A percentile compares a stretch with the other conserved stretches of the same genome.
Evolutionary conservation across 257 asterid species (phyloP).

Genomic region (Capsicum pubescens): DNA sequence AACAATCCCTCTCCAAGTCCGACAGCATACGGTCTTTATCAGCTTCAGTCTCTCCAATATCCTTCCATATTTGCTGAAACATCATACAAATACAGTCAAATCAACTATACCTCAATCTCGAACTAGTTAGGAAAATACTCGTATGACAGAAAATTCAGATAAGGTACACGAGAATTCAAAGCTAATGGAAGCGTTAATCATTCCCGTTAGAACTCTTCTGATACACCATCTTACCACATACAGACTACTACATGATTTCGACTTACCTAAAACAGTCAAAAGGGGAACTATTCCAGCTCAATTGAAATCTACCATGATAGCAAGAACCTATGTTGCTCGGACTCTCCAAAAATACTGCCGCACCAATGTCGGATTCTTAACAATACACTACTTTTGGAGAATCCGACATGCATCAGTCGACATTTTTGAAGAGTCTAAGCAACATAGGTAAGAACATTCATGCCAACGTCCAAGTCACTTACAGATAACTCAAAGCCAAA

Average conservation of each 20-base stretch:
- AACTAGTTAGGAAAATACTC: background rate
- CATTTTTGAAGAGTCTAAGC: no score
- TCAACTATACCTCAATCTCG: background rate
- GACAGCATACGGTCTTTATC: slow-evolving; percentile 5
- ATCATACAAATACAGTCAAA: background rate
- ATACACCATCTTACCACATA: background rate
- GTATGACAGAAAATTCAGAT: background rate
- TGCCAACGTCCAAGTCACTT: background rate
- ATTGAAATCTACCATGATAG: background rate
- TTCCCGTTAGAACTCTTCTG: background rate
- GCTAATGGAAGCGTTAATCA: background rate
- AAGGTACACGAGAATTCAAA: background rate
- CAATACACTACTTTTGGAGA: no score
- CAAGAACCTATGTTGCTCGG: background rate
- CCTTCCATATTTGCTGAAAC: slow-evolving; percentile 16
- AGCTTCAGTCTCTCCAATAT: slow-evolving; percentile 12
- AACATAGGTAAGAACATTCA: no score
- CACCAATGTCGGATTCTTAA: no score
- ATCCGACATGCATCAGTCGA: no score
- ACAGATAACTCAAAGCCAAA: background rate
- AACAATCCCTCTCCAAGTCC: slow-evolving; percentile 11
- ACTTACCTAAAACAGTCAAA: background rate
- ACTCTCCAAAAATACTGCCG: no score
- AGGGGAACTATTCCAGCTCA: background rate
- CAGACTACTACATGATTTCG: background rate